Conservation (phyloP, 257 asterid genomes). For the Forsythia suspensa region DNA sequence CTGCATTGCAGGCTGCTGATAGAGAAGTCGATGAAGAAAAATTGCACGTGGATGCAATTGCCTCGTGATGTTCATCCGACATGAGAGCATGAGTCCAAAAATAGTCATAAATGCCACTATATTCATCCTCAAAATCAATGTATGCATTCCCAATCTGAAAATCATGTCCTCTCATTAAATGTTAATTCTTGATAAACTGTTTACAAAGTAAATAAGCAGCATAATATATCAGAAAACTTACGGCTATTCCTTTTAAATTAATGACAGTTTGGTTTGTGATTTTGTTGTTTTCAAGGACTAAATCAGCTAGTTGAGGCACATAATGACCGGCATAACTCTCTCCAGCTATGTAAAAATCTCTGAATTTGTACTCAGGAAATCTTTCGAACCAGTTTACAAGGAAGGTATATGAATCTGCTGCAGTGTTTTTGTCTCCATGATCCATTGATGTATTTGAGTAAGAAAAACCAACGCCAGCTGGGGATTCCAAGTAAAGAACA, state of each 20-base stretch:
- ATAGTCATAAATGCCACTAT: slow-evolving; percentile 31
- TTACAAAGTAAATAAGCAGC: background rate
- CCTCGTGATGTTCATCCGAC: slow-evolving; percentile 48
- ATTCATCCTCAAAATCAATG: slow-evolving; percentile 21
- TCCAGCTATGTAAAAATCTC: slow-evolving; percentile 52
- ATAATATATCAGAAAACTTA: slow-evolving; percentile 18
- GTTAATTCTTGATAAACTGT: background rate
- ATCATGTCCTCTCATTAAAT: too few species aligned
- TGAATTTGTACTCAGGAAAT: slow-evolving; percentile 54
- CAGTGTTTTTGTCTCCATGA: slow-evolving; percentile 43
- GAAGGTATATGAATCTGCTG: slow-evolving; percentile 43
- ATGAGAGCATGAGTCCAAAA: slow-evolving; percentile 44
- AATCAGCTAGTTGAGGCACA: slow-evolving; percentile 54
- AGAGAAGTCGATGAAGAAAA: slow-evolving; percentile 17
- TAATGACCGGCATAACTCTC: slow-evolving; percentile 66
- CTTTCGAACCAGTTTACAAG: slow-evolving; percentile 60
- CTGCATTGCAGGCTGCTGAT: slow-evolving; percentile 6
- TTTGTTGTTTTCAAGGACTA: slow-evolving; percentile 44
- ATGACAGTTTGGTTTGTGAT: slow-evolving; percentile 36
- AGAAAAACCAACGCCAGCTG: slow-evolving; percentile 64
- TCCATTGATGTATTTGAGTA: slow-evolving; percentile 48
- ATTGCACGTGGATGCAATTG: slow-evolving; percentile 34
- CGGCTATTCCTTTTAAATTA: slow-evolving; percentile 54
- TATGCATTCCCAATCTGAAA: slow-evolving; percentile 57
- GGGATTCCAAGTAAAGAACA: slow-evolving; percentile 55